phyloP scores from a whole-genome alignment of 805 yeast genomes.

The Peterozyma xylosa region DNA sequence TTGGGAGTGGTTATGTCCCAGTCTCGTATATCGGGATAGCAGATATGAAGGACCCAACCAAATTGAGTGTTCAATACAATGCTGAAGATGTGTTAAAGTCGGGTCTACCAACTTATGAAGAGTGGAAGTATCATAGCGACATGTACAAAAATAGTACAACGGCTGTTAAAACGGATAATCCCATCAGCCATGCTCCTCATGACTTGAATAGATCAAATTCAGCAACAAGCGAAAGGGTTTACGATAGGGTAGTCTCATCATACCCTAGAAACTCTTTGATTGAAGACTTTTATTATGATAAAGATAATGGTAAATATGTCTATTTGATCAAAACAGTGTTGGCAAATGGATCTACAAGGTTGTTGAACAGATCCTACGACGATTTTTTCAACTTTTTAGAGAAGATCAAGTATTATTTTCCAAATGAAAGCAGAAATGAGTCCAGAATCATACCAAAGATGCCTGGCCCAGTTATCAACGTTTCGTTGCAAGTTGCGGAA shows the following conservation, averaged over 20 bases:
- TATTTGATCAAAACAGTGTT: slow-evolving; percentile 4
- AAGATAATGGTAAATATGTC: slow-evolving; percentile 8
- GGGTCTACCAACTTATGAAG: slow-evolving; percentile 84
- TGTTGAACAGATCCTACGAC: slow-evolving; percentile 61
- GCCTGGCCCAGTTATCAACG: slow-evolving; percentile 93
- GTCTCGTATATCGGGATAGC: slow-evolving; percentile 81
- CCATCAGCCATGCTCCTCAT: not conserved
- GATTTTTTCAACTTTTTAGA: slow-evolving; percentile 95
- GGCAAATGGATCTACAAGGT: slow-evolving; percentile 3
- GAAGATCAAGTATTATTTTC: slow-evolving; percentile 71
- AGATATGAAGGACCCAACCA: slow-evolving; percentile 37
- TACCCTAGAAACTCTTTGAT: slow-evolving; percentile 1
- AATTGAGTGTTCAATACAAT: slow-evolving; percentile 31
- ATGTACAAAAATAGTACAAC: slow-evolving; percentile 52
- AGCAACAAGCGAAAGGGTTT: slow-evolving; percentile 1
- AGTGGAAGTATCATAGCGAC: slow-evolving; percentile 90
- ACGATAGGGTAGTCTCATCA: not conserved
- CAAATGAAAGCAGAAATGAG: slow-evolving; percentile 86
- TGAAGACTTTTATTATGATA: slow-evolving; percentile 4
- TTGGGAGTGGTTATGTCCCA: slow-evolving; percentile 96
- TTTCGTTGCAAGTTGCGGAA: slow-evolving; percentile 63
- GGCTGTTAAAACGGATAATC: slow-evolving; percentile 2
- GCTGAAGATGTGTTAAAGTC: slow-evolving; percentile 54
- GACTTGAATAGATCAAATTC: slow-evolving; percentile 8
- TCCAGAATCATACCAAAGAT: slow-evolving; percentile 84